These are phyloP conservation scores for Herpomyces periplanetae DNA, from an alignment of 2,329 filamentous ascomycete genomes.

Conservation along the genomic window DNA sequence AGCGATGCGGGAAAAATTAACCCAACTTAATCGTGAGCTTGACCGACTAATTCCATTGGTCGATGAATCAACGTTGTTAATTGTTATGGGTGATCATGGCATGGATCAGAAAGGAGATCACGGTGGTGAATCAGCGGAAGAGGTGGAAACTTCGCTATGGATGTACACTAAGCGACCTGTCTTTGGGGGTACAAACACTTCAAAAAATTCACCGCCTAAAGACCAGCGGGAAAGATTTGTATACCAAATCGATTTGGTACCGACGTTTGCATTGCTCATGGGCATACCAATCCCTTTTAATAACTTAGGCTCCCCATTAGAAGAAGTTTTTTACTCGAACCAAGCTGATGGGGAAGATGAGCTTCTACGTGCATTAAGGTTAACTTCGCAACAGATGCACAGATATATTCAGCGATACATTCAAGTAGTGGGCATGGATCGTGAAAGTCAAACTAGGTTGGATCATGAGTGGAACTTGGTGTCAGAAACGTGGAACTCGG, in stretches of 20 bases:
- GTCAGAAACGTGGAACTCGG: slow-evolving; percentile 13
- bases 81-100: slow-evolving; percentile 96
- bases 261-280: slow-evolving; percentile 49
- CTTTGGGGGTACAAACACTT: slow-evolving; percentile 34
- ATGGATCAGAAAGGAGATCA: slow-evolving; percentile 95
- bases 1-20: slow-evolving; percentile 60
- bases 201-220: slow-evolving; percentile 15
- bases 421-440: slow-evolving; percentile 23
- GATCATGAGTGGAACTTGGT: slow-evolving; percentile 18
- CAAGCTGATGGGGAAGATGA: slow-evolving; percentile 28
- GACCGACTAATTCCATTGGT: slow-evolving; percentile 25
- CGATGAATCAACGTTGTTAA: slow-evolving; percentile 49
- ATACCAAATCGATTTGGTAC: slow-evolving; percentile 68
- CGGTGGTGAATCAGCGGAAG: slow-evolving; percentile 86
- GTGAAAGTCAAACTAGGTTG: slow-evolving; percentile 15
- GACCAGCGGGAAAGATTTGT: slow-evolving; percentile 38
- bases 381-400: slow-evolving; percentile 50
- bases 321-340: slow-evolving; percentile 39
- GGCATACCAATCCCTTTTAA: slow-evolving; percentile 86
- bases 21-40: slow-evolving; percentile 57
- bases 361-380: slow-evolving; percentile 30
- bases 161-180: slow-evolving; percentile 72
- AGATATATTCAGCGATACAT: slow-evolving; percentile 61
- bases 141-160: slow-evolving; percentile 76
- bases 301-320: slow-evolving; percentile 63